phyloP scores from a whole-genome alignment of 495 filamentous ascomycete genomes.

The Rusavskia elegans region DNA sequence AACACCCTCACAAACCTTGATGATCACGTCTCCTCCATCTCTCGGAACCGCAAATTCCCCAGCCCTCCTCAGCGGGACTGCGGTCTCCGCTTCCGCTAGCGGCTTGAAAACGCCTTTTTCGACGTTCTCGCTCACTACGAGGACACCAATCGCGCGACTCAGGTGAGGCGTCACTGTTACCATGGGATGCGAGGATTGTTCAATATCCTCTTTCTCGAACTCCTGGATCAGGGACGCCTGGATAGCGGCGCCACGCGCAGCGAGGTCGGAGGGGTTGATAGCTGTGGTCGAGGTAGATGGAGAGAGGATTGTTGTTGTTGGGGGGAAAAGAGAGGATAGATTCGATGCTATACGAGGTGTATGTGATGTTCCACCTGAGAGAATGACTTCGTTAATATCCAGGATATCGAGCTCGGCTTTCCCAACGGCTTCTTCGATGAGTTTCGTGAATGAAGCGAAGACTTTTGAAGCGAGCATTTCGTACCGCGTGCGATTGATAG shows the following conservation, averaged over 20 bases:
- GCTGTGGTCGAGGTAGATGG: constrained; percentile 61
- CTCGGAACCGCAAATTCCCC: constrained; percentile 58
- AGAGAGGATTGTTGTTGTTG: constrained; percentile 61
- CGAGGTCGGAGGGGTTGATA: constrained; percentile 84
- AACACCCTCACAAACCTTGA: constrained; percentile 73
- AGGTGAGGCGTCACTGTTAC: constrained; percentile 90
- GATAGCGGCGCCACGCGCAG: constrained; percentile 81
- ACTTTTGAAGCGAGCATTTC: constrained; percentile 76
- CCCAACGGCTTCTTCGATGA: constrained; percentile 71
- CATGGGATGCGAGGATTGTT: constrained; percentile 87
- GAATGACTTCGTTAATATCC: constrained; percentile 87
- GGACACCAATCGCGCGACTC: constrained; percentile 71
- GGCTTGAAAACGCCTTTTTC: constrained; percentile 53
- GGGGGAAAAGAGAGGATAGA: constrained; percentile 62
- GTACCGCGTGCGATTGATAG: constrained; percentile 83
- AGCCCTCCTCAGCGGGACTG: constrained; percentile 72
- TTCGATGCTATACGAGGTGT: constrained; percentile 80
- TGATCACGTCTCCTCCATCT: constrained; percentile 68
- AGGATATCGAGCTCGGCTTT: constrained; percentile 87
- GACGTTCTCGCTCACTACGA: constrained; percentile 48
- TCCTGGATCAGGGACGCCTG: constrained; percentile 86
- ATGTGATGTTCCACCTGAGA: constrained; percentile 83
- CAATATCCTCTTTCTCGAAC: constrained; percentile 85
- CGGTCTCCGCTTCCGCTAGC: constrained; percentile 70
- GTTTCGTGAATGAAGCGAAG: constrained; percentile 68